Conservation (phyloP, 768 basidiomycete genomes). For the Amanita molliuscula region DNA sequence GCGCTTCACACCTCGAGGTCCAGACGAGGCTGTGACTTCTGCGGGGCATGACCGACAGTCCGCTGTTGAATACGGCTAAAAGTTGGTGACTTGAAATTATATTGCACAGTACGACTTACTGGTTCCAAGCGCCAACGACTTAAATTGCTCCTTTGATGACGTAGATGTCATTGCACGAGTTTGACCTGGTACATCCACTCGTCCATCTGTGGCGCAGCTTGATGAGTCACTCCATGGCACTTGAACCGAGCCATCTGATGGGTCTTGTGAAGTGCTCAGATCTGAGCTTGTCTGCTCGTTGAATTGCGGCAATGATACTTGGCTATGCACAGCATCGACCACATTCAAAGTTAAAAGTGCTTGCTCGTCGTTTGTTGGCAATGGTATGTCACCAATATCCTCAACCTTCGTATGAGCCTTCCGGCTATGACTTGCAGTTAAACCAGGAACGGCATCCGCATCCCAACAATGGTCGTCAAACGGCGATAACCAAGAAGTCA, state of each 20-base stretch:
- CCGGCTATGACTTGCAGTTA: background rate
- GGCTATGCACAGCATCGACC: background rate
- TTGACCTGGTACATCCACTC: background rate
- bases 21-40: background rate
- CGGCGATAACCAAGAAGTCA: conserved; percentile 3
- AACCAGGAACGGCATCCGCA: conserved; percentile 1
- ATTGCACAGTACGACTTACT: background rate
- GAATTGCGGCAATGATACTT: background rate
- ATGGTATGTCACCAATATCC: background rate
- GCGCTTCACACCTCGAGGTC: conserved; percentile 15
- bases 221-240: background rate
- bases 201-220: background rate
- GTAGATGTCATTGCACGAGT: background rate
- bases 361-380: background rate
- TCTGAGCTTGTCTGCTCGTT: background rate
- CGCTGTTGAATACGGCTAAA: background rate
- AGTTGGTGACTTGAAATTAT: background rate
- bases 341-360: background rate
- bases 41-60: background rate
- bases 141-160: background rate
- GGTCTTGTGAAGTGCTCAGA: no score
- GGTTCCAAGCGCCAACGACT: background rate
- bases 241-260: background rate
- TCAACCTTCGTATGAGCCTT: background rate
- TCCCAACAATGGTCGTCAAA: conserved; percentile 5